A percentile compares a stretch with the other conserved stretches of the same genome.
These are phyloP conservation scores for Naganishia onofrii DNA, from an alignment of 768 basidiomycete genomes.

Conservation along the genomic window DNA sequence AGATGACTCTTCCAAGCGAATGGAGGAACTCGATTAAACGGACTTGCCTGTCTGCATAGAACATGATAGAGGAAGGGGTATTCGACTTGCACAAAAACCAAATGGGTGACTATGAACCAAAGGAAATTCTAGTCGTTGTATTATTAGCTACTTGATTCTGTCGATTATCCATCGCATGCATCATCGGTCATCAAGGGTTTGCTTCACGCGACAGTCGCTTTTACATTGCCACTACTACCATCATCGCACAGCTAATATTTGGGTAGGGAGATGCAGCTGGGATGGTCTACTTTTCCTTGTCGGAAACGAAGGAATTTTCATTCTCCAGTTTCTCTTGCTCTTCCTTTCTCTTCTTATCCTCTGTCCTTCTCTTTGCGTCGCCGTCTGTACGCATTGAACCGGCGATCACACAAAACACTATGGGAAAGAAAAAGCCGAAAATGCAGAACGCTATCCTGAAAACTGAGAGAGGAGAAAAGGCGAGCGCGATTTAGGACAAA, in stretches of 20 bases:
- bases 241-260: too few species aligned
- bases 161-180: constrained; percentile 18
- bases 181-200: constrained; percentile 16
- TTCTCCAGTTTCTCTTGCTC: background rate
- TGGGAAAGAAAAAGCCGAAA: background rate
- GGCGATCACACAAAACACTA: background rate
- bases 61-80: background rate
- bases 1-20: constrained; percentile 51
- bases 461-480: background rate
- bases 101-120: constrained; percentile 18
- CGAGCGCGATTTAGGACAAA: background rate
- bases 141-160: constrained; percentile 11
- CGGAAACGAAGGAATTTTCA: too few species aligned
- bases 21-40: constrained; percentile 80
- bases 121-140: constrained; percentile 23
- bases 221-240: too few species aligned
- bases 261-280: too few species aligned
- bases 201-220: too few species aligned
- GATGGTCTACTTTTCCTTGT: too few species aligned
- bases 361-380: background rate
- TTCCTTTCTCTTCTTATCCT: background rate
- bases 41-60: constrained; percentile 2
- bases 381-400: background rate
- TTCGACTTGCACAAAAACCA: constrained; percentile 4
- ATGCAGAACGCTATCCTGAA: background rate